A percentile compares a stretch with the other conserved stretches of the same genome.
Conservation (phyloP, 805 yeast species). For the Zygoascus flipseniorum region DNA sequence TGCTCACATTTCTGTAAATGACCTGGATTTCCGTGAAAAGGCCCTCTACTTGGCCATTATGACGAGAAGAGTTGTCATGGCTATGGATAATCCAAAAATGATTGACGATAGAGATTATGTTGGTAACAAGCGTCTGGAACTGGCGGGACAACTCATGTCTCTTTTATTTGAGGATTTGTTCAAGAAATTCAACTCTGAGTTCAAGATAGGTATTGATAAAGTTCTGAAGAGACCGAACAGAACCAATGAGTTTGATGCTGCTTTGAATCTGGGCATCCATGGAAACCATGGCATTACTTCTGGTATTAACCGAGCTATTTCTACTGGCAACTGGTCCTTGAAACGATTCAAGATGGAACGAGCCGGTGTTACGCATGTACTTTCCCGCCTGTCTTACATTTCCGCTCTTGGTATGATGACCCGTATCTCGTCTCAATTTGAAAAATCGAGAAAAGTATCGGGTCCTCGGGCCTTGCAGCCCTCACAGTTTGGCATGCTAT, state of each 20-base stretch:
- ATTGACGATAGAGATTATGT: constrained; percentile 99
- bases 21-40: constrained; percentile 84
- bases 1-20: constrained; percentile 84
- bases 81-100: constrained; percentile 87
- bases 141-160: constrained; percentile 96
- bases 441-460: constrained; percentile 92
- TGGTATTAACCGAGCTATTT: constrained; percentile 91
- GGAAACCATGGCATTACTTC: constrained; percentile 79
- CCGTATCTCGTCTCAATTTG: constrained; percentile 97
- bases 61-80: constrained; percentile 94
- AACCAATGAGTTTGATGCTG: constrained; percentile 91
- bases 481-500: constrained; percentile 97
- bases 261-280: constrained; percentile 80
- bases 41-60: constrained; percentile 90
- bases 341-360: constrained; percentile 99
- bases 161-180: constrained; percentile 92
- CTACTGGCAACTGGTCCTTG: constrained; percentile 98
- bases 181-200: constrained; percentile 91
- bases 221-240: constrained; percentile 88
- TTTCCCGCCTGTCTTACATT: constrained; percentile 83
- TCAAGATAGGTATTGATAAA: constrained; percentile 90
- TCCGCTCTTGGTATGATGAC: constrained; percentile 99
- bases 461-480: constrained; percentile 99
- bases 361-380: constrained; percentile 97
- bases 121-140: constrained; percentile 92